phyloP scores from a whole-genome alignment of 2,329 filamentous ascomycete genomes.

The Sclerotinia minor region DNA sequence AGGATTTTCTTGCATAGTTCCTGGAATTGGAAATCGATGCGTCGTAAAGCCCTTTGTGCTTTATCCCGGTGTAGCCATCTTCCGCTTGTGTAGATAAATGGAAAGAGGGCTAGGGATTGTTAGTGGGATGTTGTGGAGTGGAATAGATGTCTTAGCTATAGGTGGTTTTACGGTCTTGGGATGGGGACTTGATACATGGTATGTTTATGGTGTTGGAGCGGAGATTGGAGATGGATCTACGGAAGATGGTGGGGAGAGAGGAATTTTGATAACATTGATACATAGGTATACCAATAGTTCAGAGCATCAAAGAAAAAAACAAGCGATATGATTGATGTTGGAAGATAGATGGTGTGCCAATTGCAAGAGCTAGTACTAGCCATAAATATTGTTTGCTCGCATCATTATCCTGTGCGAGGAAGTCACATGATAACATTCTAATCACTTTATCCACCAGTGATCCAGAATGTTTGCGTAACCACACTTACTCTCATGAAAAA shows the following conservation, averaged over 20 bases:
- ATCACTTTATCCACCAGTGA: no score
- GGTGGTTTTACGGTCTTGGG: background rate
- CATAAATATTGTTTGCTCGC: no score
- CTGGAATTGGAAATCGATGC: background rate
- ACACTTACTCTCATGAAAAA: no score
- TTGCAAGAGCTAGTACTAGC: no score
- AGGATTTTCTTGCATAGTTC: background rate
- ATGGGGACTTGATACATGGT: background rate
- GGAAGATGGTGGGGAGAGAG: background rate
- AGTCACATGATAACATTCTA: no score
- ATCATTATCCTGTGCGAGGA: no score
- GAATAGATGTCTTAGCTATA: background rate
- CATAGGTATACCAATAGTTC: background rate
- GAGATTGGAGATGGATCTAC: background rate
- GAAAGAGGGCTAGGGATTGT: background rate
- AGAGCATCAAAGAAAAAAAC: background rate
- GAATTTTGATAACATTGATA: background rate
- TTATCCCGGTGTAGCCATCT: background rate
- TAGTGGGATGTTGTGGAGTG: background rate
- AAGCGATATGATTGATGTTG: background rate
- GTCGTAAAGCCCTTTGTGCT: background rate
- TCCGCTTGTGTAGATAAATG: background rate
- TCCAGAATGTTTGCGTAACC: no score
- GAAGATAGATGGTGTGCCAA: background rate
- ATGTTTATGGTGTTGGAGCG: background rate